A percentile compares a stretch with the other conserved stretches of the same genome.
Conservation (phyloP, 768 basidiomycete genomes). For the Gymnopilus junonius region DNA sequence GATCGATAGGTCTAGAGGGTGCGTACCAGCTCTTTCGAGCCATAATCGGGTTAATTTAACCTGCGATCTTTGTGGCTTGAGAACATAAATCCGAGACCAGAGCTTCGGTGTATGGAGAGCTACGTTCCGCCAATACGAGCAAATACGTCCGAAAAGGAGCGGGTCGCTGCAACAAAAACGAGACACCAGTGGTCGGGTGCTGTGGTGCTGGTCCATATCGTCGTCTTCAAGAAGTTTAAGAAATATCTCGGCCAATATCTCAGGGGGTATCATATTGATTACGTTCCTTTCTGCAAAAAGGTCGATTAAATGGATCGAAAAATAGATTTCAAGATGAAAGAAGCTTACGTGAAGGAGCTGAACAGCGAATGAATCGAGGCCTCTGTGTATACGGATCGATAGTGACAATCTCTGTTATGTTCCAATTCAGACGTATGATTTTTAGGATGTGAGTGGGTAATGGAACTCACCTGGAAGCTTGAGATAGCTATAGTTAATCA, state of each 20-base stretch:
- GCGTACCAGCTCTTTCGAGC: slow-evolving; percentile 16
- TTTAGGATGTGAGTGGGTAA: no score
- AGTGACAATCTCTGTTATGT: neutral
- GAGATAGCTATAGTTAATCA: neutral
- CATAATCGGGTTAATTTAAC: slow-evolving; percentile 9
- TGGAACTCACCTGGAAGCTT: neutral
- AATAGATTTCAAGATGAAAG: neutral
- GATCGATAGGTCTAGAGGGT: slow-evolving; percentile 17
- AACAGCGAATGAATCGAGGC: neutral
- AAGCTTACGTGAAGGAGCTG: neutral
- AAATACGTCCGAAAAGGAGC: slow-evolving; percentile 22
- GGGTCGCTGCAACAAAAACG: slow-evolving; percentile 7
- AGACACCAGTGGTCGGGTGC: neutral
- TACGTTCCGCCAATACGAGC: slow-evolving; percentile 21
- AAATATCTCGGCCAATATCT: neutral
- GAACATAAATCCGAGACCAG: slow-evolving; percentile 21
- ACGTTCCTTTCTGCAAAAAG: neutral
- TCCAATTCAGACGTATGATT: no score
- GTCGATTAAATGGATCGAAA: neutral
- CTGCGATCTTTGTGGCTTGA: slow-evolving; percentile 9
- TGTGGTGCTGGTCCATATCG: neutral
- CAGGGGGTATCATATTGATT: neutral
- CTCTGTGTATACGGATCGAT: neutral
- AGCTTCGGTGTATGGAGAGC: slow-evolving; percentile 12
- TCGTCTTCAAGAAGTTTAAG: neutral